These are phyloP conservation scores for Atalantia buxifolia DNA, from an alignment of 345 rosid genomes.

Conservation along the genomic window DNA sequence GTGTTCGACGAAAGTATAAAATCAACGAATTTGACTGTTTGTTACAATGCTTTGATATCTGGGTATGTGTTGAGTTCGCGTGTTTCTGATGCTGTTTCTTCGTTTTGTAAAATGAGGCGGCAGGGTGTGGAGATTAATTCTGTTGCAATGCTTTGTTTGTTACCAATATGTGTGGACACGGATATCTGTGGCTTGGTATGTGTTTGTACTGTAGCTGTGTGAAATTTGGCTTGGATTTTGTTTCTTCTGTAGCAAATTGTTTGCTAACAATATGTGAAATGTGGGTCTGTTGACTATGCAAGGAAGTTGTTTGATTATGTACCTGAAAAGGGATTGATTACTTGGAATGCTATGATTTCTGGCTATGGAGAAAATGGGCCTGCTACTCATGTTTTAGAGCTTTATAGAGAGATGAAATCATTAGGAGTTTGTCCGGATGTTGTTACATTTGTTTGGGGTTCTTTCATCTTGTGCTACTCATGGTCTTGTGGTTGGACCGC, in stretches of 20 bases:
- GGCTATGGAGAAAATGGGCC: too few relatives aligned
- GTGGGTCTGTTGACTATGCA: too few relatives aligned
- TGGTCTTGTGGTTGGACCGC: constrained; percentile 56
- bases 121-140: constrained; percentile 42
- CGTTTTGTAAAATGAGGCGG: constrained; percentile 68
- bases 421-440: constrained; percentile 60
- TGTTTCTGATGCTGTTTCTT: constrained; percentile 32
- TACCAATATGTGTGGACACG: constrained; percentile 55
- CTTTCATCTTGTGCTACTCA: constrained; percentile 82
- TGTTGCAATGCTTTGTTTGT: constrained; percentile 68
- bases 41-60: constrained; percentile 74
- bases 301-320: too few relatives aligned
- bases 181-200: constrained; percentile 55
- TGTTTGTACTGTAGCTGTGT: constrained; percentile 62
- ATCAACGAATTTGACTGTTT: constrained; percentile 43
- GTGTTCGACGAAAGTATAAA: constrained; percentile 65
- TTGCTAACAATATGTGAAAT: too few relatives aligned
- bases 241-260: too few relatives aligned
- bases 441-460: constrained; percentile 73
- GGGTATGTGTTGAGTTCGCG: constrained; percentile 51
- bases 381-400: too few relatives aligned
- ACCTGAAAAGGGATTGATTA: too few relatives aligned
- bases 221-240: too few relatives aligned
- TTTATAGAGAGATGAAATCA: too few relatives aligned
- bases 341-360: too few relatives aligned